Evolutionary conservation across 805 yeast genomes (phyloP), one percentile per base, ranked within the genome.

Genomic region (Candida vaughaniae): DNA sequence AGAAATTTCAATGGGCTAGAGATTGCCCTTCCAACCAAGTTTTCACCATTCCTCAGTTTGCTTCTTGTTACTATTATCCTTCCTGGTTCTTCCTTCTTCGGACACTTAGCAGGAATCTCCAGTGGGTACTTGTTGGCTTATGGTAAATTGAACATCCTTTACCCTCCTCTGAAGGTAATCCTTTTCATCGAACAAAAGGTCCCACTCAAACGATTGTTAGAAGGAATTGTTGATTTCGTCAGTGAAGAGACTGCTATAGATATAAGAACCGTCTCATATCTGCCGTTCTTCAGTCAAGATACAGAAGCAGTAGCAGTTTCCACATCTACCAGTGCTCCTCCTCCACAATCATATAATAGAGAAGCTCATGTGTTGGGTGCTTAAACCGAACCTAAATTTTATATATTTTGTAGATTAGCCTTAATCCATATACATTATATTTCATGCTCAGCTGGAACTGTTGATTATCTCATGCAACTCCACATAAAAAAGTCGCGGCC

Each of bases 41-140:
- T 66, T 36, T 45, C 74, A 2, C 95, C 95, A 11, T 64, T 82
- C 26, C 47, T 74, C 16, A 47, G 74, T 15, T 62, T 85, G 45
- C 44, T 79, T 1, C 14, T 77, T 6, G 58, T 75, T 30, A 68
- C 77, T 2, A 38, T 84, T 5, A 29, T 83, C 18, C 55, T 81
- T 28, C 90, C 95, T 1, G 72, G 76, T 6, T 74, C 87, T 3
- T 79, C 88, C 39, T 78, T 85, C 47, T 64, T 82, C 47, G 93
- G 95, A 22, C 95, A 87, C 56, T 63, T 78, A 38, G 71, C 83
- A 26, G 91, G 85, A 4, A 61, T 85, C 28, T 42, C 71, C 3
- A 69, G 81, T 9, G 96, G 96, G 7, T 83, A 73, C 55, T 69
- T 76, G 5, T 66, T 82, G 50, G 80, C 73, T 3, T 60, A 62